Evolutionary conservation across 352 stramenopile genomes (phyloP).

Genomic region (Pythium guiyangense): DNA sequence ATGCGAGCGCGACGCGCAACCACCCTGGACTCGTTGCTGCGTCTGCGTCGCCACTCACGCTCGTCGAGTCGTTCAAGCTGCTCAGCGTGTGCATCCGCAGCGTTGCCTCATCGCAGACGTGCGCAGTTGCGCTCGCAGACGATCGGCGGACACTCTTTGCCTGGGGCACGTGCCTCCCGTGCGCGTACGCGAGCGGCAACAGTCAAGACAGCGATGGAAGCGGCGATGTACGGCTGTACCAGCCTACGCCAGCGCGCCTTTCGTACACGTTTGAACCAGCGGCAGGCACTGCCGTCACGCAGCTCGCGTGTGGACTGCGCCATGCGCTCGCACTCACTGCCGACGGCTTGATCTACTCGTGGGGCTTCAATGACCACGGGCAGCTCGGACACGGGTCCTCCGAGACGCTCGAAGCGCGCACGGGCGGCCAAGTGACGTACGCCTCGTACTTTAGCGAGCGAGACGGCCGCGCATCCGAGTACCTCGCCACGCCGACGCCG

Average conservation of each 20-base stretch:
- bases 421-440: slow-evolving; percentile 29
- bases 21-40: slow-evolving; percentile 3
- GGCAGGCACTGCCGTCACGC: slow-evolving; percentile 11
- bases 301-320: slow-evolving; percentile 45
- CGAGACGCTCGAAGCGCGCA: slow-evolving; percentile 40
- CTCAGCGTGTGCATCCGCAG: slow-evolving; percentile 27
- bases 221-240: slow-evolving; percentile 5
- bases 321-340: slow-evolving; percentile 51
- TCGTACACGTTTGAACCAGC: slow-evolving; percentile 16
- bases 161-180: slow-evolving; percentile 52
- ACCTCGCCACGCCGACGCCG: slow-evolving; percentile 32
- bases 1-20: background rate
- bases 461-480: slow-evolving; percentile 35
- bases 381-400: slow-evolving; percentile 60
- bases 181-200: slow-evolving; percentile 19
- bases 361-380: slow-evolving; percentile 77
- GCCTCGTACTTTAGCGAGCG: slow-evolving; percentile 46
- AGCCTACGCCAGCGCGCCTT: slow-evolving; percentile 22
- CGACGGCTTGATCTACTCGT: slow-evolving; percentile 61
- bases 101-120: slow-evolving; percentile 37
- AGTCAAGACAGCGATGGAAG: background rate
- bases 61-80: slow-evolving; percentile 45
- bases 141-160: slow-evolving; percentile 39
- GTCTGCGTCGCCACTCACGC: slow-evolving; percentile 17
- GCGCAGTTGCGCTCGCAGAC: slow-evolving; percentile 33